These are phyloP conservation scores for Mesembryanthemum crystallinum DNA, from an alignment of 148 eudicot species.

Conservation along the genomic window DNA sequence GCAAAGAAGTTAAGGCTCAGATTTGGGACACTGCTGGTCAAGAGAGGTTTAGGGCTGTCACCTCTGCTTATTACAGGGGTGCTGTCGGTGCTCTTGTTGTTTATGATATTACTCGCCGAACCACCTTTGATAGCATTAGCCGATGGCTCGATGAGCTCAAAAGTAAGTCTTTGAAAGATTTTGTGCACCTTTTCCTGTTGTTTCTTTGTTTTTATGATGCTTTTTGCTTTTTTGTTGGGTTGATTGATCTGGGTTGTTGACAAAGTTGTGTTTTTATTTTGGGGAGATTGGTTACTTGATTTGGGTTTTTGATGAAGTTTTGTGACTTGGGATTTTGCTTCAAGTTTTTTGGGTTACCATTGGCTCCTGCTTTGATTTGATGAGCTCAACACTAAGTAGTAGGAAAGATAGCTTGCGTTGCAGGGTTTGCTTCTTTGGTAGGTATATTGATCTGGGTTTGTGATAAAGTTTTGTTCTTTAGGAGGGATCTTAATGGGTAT, in stretches of 20 bases:
- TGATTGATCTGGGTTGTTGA: constrained; percentile 18
- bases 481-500: background rate
- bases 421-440: background rate
- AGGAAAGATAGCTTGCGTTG: constrained; percentile 15
- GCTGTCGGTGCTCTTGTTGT: constrained; percentile 70
- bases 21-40: constrained; percentile 80
- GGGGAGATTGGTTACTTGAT: background rate
- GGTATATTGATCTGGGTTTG: background rate
- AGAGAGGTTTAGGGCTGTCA: constrained; percentile 64
- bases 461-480: background rate
- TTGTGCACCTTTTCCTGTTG: background rate
- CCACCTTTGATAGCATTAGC: constrained; percentile 52
- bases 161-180: constrained; percentile 37
- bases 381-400: constrained; percentile 3
- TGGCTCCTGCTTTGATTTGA: too few species aligned
- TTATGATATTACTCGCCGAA: constrained; percentile 51
- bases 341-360: background rate
- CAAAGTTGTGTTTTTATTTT: constrained; percentile 6
- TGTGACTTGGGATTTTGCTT: background rate
- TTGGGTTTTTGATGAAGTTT: background rate
- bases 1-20: constrained; percentile 64
- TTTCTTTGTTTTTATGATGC: background rate
- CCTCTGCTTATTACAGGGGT: constrained; percentile 74
- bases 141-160: constrained; percentile 68
- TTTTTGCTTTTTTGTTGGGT: background rate